These are phyloP conservation scores for Theileria orientalis DNA, from an alignment of 169 alveolate species.

Conservation along the genomic window DNA sequence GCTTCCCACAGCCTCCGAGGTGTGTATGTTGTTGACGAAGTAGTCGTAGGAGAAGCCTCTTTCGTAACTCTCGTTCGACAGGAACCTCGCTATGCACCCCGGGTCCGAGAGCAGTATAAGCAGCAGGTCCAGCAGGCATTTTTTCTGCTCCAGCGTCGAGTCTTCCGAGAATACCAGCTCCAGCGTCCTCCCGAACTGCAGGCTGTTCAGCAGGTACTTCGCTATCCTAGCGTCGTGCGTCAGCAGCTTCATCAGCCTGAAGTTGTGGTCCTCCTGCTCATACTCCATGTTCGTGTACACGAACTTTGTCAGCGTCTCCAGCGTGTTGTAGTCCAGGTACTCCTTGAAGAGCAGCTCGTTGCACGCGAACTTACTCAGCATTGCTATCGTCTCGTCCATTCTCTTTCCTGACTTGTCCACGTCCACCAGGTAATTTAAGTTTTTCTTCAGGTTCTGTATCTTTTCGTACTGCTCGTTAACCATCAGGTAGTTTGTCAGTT, in stretches of 20 bases:
- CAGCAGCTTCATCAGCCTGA: not conserved
- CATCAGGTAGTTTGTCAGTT: not conserved
- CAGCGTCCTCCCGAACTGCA: not conserved
- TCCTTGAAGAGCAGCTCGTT: conserved; percentile 6
- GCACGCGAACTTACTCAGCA: not conserved
- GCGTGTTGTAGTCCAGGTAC: conserved; percentile 1
- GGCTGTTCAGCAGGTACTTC: not conserved
- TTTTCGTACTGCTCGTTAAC: conserved; percentile 2
- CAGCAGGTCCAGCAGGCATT: not conserved
- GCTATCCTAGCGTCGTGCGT: not conserved
- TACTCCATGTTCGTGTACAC: not conserved
- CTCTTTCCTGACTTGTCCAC: not conserved
- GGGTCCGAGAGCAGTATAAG: not conserved
- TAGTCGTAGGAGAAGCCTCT: not conserved
- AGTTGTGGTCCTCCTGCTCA: not conserved
- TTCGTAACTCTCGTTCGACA: not conserved
- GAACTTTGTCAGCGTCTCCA: not conserved
- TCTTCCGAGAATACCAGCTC: not conserved
- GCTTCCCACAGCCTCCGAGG: not conserved
- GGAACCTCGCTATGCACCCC: not conserved
- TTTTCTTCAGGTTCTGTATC: conserved; percentile 1
- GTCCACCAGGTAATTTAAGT: not conserved
- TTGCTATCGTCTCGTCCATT: not conserved
- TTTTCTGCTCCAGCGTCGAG: not conserved
- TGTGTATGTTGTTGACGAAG: not conserved